Base-by-base conservation (phyloP, 306 rosid species). In the Boehmeria nivea region DNA sequence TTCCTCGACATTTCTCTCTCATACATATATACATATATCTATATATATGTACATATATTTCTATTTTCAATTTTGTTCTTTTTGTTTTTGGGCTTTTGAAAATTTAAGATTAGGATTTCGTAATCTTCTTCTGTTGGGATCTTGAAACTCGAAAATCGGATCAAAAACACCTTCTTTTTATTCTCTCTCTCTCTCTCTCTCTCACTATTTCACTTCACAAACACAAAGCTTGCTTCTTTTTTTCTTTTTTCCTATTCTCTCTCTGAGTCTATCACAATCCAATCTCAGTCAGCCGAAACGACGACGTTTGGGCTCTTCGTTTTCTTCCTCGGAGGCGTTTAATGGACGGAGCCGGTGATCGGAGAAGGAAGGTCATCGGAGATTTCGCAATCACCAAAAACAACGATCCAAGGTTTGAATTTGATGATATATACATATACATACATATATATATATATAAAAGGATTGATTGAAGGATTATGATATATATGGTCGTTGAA, bases 131-230 rank as follows among this genome's bases (percentile, higher is more conserved):
- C 69, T 64, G 67, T 65, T 65, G 72, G 65, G 75, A 62, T 78
- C 72, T 60, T 45, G 57, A 61, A 69, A 57, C 76, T 73, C 67
- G 64, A 74, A 74, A 73, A 74, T 78, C 76, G 68, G 83, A 78
- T 78, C 76, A 23, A 50, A 50, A 24, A 12, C 53, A 33, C 50
- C 63, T 57, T 70, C 52, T 42, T 63, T 56, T 21, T 37, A 26
- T 68, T 28, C 76, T 34, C 37, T 22, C 14, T 49, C 65, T 38
- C 49, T 23, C 23, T 38, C 50, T 49, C 60, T 24, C 52, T 20
- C 27, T 14, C 12, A 16, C 53, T 48, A 3, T 21, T 11, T 6
- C 54, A 24, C n/a, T n/a, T 78, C 76, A 23, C 24, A 50, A 24
- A 12, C 53, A 33, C 50, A n/a, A n/a, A n/a, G n/a, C n/a, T n/a